A percentile compares a stretch with the other conserved stretches of the same genome.
phyloP scores from a whole-genome alignment of 257 asterid genomes.

The Primulina eburnea region DNA sequence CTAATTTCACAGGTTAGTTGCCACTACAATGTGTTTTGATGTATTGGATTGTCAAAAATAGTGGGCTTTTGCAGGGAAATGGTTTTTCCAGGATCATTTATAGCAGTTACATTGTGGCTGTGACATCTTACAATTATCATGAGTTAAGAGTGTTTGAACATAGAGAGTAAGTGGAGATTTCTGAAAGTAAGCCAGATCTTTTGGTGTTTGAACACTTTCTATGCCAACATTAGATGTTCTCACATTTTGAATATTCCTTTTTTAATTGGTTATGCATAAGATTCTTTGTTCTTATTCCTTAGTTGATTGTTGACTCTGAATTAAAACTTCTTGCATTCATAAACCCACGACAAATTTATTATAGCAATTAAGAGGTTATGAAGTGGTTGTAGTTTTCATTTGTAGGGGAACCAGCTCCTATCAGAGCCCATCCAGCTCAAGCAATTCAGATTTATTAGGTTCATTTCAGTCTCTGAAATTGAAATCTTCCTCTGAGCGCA shows the following conservation, averaged over 20 bases:
- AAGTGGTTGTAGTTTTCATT: constrained; percentile 10
- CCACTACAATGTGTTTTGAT: neutral
- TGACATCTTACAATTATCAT: neutral
- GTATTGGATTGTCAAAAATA: neutral
- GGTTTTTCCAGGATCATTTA: constrained; percentile 8
- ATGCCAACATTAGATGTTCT: too few species aligned
- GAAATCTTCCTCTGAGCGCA: constrained; percentile 48
- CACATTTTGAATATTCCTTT: too few species aligned
- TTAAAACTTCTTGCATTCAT: constrained; percentile 1
- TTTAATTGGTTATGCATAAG: too few species aligned
- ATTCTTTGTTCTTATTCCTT: too few species aligned
- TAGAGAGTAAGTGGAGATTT: neutral
- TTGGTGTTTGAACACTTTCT: neutral
- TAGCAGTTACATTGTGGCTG: neutral
- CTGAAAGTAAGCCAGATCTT: neutral
- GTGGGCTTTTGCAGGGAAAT: neutral
- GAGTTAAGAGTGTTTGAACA: neutral
- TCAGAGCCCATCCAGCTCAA: constrained; percentile 36
- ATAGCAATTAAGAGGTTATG: neutral
- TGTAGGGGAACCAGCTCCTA: constrained; percentile 67
- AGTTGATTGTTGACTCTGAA: neutral
- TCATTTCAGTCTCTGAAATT: constrained; percentile 71
- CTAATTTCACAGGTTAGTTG: neutral
- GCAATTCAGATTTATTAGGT: constrained; percentile 73
- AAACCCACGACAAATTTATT: neutral